Base-by-base conservation (phyloP, 768 basidiomycete species). In the Aureoboletus auriporus region DNA sequence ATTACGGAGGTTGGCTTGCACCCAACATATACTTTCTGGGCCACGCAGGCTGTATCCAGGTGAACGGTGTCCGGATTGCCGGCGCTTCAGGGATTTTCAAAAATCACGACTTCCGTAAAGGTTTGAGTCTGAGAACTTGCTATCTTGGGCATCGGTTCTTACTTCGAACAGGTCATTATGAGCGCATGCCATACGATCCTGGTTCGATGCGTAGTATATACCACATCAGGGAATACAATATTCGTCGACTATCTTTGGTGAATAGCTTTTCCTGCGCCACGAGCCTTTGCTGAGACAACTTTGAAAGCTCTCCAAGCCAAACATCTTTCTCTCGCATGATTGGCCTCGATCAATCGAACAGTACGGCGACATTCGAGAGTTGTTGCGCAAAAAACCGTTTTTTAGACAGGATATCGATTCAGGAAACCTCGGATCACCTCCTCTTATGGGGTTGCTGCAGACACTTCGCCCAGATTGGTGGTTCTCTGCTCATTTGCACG, bases 11-110 rank as follows among this genome's bases (percentile, higher is more conserved):
- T 6, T 98, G 95, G 94, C 69, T 98, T 10, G 96, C 95, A 0
- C 89, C 89, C 0, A 94, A 96, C 61, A 94, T 99, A 45, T 99
- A 96, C 69, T 98, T 89, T 65, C 79, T 99, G 3, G 96, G 96
- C 0, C 81, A 86, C 59, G 92, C 93, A 3, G 94, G 94, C 0
- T 89, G 88, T 44, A 76, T 99, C 0, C 79, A 85, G 31, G 83
- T 96, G 26, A 87, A 95, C 58, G 94, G 93, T 0, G 53, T 97
- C 17, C 78, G 91, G 8, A 89, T 99, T 38, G 84, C 88, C 16
- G 96, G 96, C 4, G 83, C 86, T 3, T 95, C 92, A 9, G 95
- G 96, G 20, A 98, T 97, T 43, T 96, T 84, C 73, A 93, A 93
- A 54, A 63, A 63, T 1, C 74, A 82, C 37, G 84, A 96, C 64